Evolutionary conservation across 2,329 filamentous ascomycete species (phyloP), one percentile per base, ranked within the genome.

Genomic region (Cercospora brassicicola): DNA sequence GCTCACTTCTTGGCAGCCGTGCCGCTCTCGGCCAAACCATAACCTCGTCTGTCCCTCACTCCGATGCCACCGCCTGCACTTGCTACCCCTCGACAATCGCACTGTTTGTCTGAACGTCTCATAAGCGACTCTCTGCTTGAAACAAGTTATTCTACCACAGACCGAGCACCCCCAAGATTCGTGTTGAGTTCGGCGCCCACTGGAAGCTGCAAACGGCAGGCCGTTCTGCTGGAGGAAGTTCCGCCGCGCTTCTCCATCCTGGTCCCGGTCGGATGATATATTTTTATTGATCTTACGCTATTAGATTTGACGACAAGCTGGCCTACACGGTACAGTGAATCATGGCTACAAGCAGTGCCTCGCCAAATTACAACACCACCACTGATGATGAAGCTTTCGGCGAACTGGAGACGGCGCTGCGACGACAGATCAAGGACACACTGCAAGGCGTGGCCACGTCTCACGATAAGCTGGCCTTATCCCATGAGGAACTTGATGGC

Each of bases 391-490:
- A 64, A 31, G 62, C 62, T 20, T 64, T 64, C 33, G 51, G 62
- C 51, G 48, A 59, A 26, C 62, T 64, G 9, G 62, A 64, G 31
- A 64, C 62, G 3, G 62, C 62, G 6, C 26, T 64, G 15, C 28
- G 62, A 59, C 51, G 62, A 30, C 62, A 64, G 28, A 64, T 64
- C 62, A 64, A 64, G 62, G 51, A 57, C 20, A 57, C 62, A 8
- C 53, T 64, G 9, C 51, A 42, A 23, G 51, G 62, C 13, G 33
- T 64, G 18, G 36, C 15, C n/a, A 57, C 31, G 11, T 57, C 51
- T 4, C 56, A 57, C 28, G 62, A 64, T 33, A 59, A 59, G 33
- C 30, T 64, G 30, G 26, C 31, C n/a, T 42, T 23, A 6, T 45
- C 51, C 5, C 39, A 57, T 9, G 62, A 64, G 15, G 39, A 59